Base-by-base conservation (phyloP, 306 rosid species). In the Mimosa bimucronata region DNA sequence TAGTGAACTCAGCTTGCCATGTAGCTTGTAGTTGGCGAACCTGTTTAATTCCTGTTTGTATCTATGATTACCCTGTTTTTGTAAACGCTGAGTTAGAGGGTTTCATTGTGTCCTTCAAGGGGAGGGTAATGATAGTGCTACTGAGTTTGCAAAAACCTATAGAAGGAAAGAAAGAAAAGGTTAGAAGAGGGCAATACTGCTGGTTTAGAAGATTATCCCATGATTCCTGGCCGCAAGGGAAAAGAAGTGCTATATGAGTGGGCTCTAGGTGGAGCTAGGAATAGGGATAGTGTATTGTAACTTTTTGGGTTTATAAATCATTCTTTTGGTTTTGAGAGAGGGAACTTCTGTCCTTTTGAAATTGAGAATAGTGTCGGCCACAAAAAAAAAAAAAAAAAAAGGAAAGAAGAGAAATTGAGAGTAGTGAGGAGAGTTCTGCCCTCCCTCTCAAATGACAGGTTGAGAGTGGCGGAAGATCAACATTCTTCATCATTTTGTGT, bases 21-120 rank as follows among this genome's bases (percentile, higher is more conserved):
- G 12, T 66, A 23, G 42, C 23, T 16, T 21, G 28, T 58, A 25
- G 65, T 30, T 25, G 65, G 65, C 53, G 55, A 75, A 62, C 71
- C 76, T 79, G 77, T 65, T 41, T 64, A 77, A 74, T 75, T 73
- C 55, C 29, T 74, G 28, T 74, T n/a, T 81, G 75, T 68, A 28
- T 70, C 48, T 67, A 60, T 19, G 57, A 11, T 79, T 71, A 42
- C 44, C 71, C 52, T 37, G 53, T 74, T 34, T 66, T 26, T 58
- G 55, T 53, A 14, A 53, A 19, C 28, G 21, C n/a, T 21, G 2
- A 28, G 38, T 34, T 34, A 6, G 7, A 21, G 38, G 37, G 18
- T 42, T 42, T 70, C n/a, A 14, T 0, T 19, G 40, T 44, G 14
- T 23, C 19, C 11, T 4, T 48, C 55, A 48, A 16, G 55, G 55